A percentile compares a stretch with the other conserved stretches of the same genome.
phyloP scores from a whole-genome alignment of 2,329 filamentous ascomycete species.

The Phialophora verrucosa region DNA sequence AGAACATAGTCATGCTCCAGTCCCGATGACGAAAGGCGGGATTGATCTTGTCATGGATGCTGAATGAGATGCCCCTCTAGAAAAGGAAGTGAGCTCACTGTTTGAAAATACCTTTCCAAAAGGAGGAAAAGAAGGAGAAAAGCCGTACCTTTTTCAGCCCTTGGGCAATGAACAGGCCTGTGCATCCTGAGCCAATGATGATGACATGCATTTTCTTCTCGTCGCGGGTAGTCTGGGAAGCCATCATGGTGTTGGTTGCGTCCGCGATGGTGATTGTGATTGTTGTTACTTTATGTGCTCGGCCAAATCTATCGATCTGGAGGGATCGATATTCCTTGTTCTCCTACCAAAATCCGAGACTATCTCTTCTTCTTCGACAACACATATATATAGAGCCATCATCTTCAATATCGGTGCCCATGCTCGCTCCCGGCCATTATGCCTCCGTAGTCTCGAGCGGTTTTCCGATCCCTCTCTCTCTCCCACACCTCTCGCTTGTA shows the following conservation, averaged over 20 bases:
- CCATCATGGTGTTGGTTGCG: conserved; percentile 1
- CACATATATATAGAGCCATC: conserved; percentile 1
- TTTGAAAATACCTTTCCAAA: too few relatives aligned
- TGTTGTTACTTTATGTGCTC: background rate
- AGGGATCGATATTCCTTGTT: background rate
- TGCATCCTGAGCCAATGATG: conserved; percentile 10
- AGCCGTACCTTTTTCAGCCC: conserved; percentile 9
- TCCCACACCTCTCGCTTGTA: background rate
- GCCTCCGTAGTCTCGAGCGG: conserved; percentile 5
- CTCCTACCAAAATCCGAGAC: background rate
- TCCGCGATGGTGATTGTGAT: background rate
- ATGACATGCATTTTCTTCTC: conserved; percentile 9
- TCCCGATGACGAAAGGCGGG: conserved; percentile 9
- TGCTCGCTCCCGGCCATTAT: background rate
- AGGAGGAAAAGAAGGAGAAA: background rate
- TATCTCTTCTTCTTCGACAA: background rate
- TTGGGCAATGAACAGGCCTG: conserved; percentile 7
- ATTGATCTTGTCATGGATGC: conserved; percentile 11
- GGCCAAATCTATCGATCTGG: too few relatives aligned
- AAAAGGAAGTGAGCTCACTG: conserved; percentile 1
- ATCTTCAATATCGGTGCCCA: background rate
- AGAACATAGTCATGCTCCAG: conserved; percentile 13
- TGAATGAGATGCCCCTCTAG: conserved; percentile 7
- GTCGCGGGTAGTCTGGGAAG: conserved; percentile 3
- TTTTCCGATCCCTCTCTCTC: background rate